Base-by-base conservation (phyloP, 2,329 filamentous ascomycete genomes). In the Nothopassalora personata region DNA sequence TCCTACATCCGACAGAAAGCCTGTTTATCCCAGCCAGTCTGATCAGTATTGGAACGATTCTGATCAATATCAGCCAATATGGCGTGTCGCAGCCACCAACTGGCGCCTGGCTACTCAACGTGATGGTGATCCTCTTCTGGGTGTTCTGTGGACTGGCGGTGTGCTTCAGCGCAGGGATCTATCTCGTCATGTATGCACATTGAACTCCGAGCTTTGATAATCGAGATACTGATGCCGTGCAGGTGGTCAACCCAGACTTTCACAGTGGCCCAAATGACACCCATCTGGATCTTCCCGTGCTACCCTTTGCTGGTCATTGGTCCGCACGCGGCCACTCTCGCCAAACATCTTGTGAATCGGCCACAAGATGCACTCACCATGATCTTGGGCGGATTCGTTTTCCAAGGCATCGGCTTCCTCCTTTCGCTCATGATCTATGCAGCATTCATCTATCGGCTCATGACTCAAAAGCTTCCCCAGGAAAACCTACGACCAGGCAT, bases 241-340 rank as follows among this genome's bases (percentile, higher is more conserved):
- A 84, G 82, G 66, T 86, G 84, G 84, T 84, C 81, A 1, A 86
- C 83, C 0, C 81, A 83, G 60, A 84, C 82, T 2, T 86, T 85
- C 66, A 86, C 90, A 0, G 89, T 94, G 51, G 87, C 89, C 34
- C 86, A 86, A 54, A 94, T 95, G 90, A 94, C 90, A 0, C 90
- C 90, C 0, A 85, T 91, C 18, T 94, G 90, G 90, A 91, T 93
- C 56, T 94, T 94, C 65, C 90, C 90, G 0, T 89, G 88, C 0
- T 95, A 95, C 64, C 89, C 90, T 0, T 79, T 94, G 23, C 81
- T 95, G 3, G 83, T 94, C 8, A 84, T 88, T 23, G 90, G 87
- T 0, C 87, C 90, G 0, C 85, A 91, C 65, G 90, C 87, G 4
- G 81, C 82, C 18, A 84, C 81, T 6, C 71, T 86, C 11, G 79